Evolutionary conservation across 1,284 basidiomycete genomes (phyloP), one percentile per base, ranked within the genome.

Genomic region (Cutaneotrichosporon cutaneum): DNA sequence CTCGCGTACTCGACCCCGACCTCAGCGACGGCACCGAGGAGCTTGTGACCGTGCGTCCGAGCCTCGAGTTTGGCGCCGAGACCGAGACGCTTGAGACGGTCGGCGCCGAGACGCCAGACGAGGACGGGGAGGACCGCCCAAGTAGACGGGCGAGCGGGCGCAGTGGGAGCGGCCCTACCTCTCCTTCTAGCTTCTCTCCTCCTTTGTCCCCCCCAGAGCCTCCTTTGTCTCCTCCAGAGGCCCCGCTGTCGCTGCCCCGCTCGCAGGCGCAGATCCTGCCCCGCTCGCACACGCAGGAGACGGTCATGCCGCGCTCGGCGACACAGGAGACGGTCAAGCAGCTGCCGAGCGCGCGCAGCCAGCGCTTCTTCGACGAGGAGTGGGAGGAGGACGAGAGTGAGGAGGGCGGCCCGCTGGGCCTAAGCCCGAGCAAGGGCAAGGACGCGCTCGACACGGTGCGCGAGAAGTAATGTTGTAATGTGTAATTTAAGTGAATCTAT

Each of bases 401-500:
- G 8, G 48, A 51, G 24, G 27, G 4, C 8, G 26, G 27, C 39
- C 7, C 14, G 3, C 18, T 14, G 39, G 39, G 18, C 6, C 16
- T 42, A 18, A n/a, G 39, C 18, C 39, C 39, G 7, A 42, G 39
- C 18, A 42, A 42, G 39, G 30, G 30, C 30, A 42, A 42, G 39
- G 39, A n/a, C 39, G 39, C 18, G 39, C 39, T 42, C 39, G 39
- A 42, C 18, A n/a, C 39, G 3, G 39, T 42, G 39, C 39, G 39
- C 39, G 39, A 42, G 39, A 42, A 42, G 39, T 42, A 42, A 54
- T 42, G 52, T 54, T 54, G 55, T 56, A 56, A 32, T 53, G 51
- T 53, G 44, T 56, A 30, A 33, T 22, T 36, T 21, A 33, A 22
- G 21, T 54, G 52, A 42, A 42, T 42, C 39, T n/a, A 18, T 42